phyloP scores from a whole-genome alignment of 1,139 yeast species.

The Nadsonia starkeyi-henricii region DNA sequence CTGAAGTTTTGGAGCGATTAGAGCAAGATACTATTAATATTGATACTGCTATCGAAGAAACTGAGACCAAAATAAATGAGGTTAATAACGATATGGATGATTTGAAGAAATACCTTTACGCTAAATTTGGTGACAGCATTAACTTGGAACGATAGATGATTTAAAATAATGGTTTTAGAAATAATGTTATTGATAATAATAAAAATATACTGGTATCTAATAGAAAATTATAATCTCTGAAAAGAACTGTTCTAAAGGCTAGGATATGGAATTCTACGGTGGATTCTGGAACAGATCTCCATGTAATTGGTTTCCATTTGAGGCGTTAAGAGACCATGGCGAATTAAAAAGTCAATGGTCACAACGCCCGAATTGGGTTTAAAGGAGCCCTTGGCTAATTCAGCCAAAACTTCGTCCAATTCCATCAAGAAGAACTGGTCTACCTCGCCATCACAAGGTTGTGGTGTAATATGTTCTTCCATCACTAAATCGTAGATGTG shows the following conservation, averaged over 20 bases:
- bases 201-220: too few relatives aligned
- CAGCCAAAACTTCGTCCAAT: constrained; percentile 39
- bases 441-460: constrained; percentile 79
- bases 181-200: too few relatives aligned
- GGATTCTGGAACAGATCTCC: constrained; percentile 45
- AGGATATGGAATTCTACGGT: constrained; percentile 63
- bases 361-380: constrained; percentile 83
- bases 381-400: constrained; percentile 43
- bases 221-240: too few relatives aligned
- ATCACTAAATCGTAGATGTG: constrained; percentile 61
- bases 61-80: constrained; percentile 35
- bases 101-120: constrained; percentile 64
- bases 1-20: constrained; percentile 49
- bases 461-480: constrained; percentile 38
- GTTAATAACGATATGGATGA: constrained; percentile 41
- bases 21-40: constrained; percentile 45
- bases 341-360: constrained; percentile 65
- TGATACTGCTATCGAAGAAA: constrained; percentile 33
- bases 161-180: too few relatives aligned
- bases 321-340: constrained; percentile 58
- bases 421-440: constrained; percentile 53
- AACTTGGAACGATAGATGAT: constrained; percentile 43
- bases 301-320: constrained; percentile 50
- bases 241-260: constrained; percentile 4
- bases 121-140: constrained; percentile 81